Evolutionary conservation across 2,329 filamentous ascomycete species (phyloP), one percentile per base, ranked within the genome.

Genomic region (Cladobotryum protrusum): DNA sequence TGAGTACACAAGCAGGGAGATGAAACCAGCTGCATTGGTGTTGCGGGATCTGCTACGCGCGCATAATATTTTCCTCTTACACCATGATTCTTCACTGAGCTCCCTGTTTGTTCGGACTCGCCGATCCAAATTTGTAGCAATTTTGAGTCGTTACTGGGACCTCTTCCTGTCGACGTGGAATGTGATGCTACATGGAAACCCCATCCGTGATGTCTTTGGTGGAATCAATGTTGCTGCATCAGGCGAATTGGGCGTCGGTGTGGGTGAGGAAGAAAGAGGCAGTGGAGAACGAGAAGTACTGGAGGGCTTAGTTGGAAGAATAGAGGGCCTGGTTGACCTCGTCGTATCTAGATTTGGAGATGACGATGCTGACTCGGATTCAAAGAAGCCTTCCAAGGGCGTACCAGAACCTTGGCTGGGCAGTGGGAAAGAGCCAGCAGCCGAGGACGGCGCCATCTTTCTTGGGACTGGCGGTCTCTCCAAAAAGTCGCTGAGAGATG

Each of bases 191-290:
- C 88, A 92, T 62, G 92, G 90, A 8, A 96, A 95, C 59, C 93
- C 93, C 0, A 83, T 85, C 2, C 81, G 86, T 1, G 85, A 85
- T 55, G 75, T 95, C 5, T 90, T 89, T 61, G 82, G 85, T 11
- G 90, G 88, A 5, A 82, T 96, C 62, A 96, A 95, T 66, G 76
- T 99, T 32, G 89, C 91, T 12, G 88, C 86, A 6, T 90, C 89
- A 33, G 92, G 93, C 15, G 92, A 97, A 69, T 79, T 97, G 20
- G 93, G 93, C 14, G 81, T 96, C 42, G 93, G 93, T 0, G 93
- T 97, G 1, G 93, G 93, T 15, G 93, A 97, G 65, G 93, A 97
- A 70, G 89, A 96, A 49, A 86, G 90, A 65, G 92, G 92, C 4
- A 96, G 92, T 63, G 90, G 90, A 32, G 92, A 97, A 71, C 78